phyloP scores from a whole-genome alignment of 1,284 basidiomycete species.

The Malassezia yamatoensis region DNA sequence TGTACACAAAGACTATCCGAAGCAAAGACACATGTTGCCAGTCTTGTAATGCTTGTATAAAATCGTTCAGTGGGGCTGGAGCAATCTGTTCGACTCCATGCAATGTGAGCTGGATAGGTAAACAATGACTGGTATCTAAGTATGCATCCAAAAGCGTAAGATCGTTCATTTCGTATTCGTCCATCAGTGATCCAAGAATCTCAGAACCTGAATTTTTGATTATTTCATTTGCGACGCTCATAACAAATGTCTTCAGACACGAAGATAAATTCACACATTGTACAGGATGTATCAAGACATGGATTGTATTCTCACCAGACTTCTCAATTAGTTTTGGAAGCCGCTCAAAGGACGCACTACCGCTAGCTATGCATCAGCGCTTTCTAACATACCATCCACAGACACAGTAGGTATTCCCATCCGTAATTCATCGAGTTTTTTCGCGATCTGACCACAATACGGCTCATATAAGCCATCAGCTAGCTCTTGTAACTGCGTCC shows the following conservation, averaged over 20 bases:
- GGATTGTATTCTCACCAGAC: not conserved
- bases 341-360: not conserved
- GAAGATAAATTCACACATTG: slow-evolving; percentile 7
- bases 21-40: not conserved
- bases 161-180: slow-evolving; percentile 3
- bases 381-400: not conserved
- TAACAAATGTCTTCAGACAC: slow-evolving; percentile 1
- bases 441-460: not conserved
- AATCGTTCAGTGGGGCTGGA: slow-evolving; percentile 9
- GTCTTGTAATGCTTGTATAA: not conserved
- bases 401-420: not conserved
- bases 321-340: not conserved
- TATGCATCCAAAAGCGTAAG: not conserved
- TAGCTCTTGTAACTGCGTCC: not conserved
- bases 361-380: not conserved
- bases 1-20: not conserved
- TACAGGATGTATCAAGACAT: not conserved
- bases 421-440: not conserved
- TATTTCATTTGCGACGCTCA: not conserved
- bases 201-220: not conserved
- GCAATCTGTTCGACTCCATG: slow-evolving; percentile 7
- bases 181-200: not conserved
- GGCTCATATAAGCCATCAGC: not conserved
- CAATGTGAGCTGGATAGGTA: not conserved
- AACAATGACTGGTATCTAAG: not conserved